Evolutionary conservation across 1,139 yeast species (phyloP), one percentile per base, ranked within the genome.

Genomic region (Geotrichum klebahnii): DNA sequence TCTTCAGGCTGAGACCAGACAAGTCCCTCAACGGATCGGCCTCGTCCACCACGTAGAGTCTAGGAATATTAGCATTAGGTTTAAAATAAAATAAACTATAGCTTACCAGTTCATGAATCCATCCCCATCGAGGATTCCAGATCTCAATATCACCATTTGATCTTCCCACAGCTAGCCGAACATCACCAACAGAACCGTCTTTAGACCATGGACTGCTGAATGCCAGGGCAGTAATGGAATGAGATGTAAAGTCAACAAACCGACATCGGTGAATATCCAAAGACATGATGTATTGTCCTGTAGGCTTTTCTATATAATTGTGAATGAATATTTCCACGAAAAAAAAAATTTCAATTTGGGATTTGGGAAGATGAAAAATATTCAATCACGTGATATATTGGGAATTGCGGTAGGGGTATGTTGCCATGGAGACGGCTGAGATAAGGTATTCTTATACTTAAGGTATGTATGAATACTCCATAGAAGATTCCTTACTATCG

Each of bases 71-170:
- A 81, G 81, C 78, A 56, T 19, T 12, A 8, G n/a, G 5, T 12
- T 12, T 19, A 35, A 5, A 3, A 28, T n/a, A 23, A 10, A 5
- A 35, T 32, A 16, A 33, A 38, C 6, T 24, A 39, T 16, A 19
- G 36, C 51, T 23, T 47, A 47, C 51, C 23, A 60, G 56, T 62
- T 82, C 80, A 58, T 78, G 75, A 57, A 73, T 65, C 82, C 83
- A 78, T 53, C 70, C 68, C 60, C 76, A 74, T 61, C 80, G 73
- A 17, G 97, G 97, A 65, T 88, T 88, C 97, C 97, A 94, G 40
- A 94, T 81, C 67, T 94, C 98, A 54, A 94, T 85, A 61, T 89
- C 92, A 44, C 99, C 99, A 65, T 92, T 90, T 46, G 88, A 79
- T 66, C 97, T 77, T 19, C 97, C 98, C 3, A 92, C 84, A 0